phyloP scores from a whole-genome alignment of 768 basidiomycete genomes.

The Gloeopeniophorella convolvens region DNA sequence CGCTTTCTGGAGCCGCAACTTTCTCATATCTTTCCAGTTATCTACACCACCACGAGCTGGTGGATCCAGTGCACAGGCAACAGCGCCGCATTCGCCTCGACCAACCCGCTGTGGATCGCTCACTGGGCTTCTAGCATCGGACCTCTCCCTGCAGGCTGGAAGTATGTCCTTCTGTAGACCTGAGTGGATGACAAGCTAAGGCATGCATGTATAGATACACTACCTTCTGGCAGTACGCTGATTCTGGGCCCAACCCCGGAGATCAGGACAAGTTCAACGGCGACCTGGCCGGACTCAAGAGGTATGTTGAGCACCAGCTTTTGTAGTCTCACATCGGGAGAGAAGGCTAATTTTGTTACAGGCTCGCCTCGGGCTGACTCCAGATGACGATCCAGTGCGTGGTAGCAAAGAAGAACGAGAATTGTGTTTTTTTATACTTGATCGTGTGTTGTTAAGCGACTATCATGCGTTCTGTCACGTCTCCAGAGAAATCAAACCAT shows the following conservation, averaged over 20 bases:
- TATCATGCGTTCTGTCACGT: no score
- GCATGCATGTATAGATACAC: constrained; percentile 29
- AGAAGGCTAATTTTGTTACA: no score
- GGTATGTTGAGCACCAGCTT: no score
- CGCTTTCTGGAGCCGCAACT: not conserved
- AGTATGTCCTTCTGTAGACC: constrained; percentile 27
- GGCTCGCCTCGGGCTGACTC: no score
- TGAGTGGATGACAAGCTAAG: no score
- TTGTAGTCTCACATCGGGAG: no score
- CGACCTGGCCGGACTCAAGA: constrained; percentile 35
- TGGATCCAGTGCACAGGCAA: constrained; percentile 64
- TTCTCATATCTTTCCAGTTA: constrained; percentile 31
- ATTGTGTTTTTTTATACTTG: no score
- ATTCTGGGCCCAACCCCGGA: constrained; percentile 49
- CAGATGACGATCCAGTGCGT: no score
- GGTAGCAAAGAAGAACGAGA: no score
- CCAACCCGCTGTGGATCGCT: constrained; percentile 60
- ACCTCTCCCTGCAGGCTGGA: constrained; percentile 54
- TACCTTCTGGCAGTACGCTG: constrained; percentile 59
- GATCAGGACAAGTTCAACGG: constrained; percentile 56
- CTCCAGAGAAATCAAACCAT: no score
- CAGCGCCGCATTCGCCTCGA: constrained; percentile 40
- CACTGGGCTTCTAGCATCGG: constrained; percentile 43
- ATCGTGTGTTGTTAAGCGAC: no score
- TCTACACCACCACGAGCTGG: constrained; percentile 63